Evolutionary conservation across 1,284 basidiomycete species (phyloP), one percentile per base, ranked within the genome.

Genomic region (Trametes versicolor): DNA sequence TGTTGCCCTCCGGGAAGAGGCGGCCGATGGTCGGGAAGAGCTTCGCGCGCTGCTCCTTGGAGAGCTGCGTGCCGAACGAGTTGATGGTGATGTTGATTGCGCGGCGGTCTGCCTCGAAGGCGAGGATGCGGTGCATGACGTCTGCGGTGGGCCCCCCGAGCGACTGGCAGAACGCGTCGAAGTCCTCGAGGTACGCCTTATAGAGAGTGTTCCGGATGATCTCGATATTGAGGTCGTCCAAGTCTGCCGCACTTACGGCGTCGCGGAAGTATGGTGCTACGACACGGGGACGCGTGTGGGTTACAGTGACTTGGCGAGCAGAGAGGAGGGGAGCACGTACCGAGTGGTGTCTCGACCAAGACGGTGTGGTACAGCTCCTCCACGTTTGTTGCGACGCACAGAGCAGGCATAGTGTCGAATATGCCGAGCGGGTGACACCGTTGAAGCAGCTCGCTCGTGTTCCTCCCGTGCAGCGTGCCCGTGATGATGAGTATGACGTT

Each of bases 171-270:
- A 94, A 99, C 67, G 84, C 78, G 82, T 97, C 88, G 78, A 99
- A 99, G 80, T 99, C 98, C 79, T 99, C 97, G 63, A 99, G 91
- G 81, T 99, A 99, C 17, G 97, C 93, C 80, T 98, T 99, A 88
- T 99, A 99, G 52, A 99, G 92, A n/a, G 97, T 97, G 82, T 99
- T 99, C 53, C 98, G 95, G 79, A 99, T 97, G 80, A 99, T 99
- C 82, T 99, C 98, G 74, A 99, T 99, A 83, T 99, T 99, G 69
- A 99, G 90, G 78, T 99, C 98, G 77, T 99, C 98, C 45, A 99
- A 88, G 77, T 99, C 98, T 37, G 94, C 89, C 9, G 97, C 97
- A 27, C 96, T 94, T 51, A 99, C 86, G 78, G 97, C 98, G 73
- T 96, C 93, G 41, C 95, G 90, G 87, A 99, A 99, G 82, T 99